A percentile compares a stretch with the other conserved stretches of the same genome.
phyloP scores from a whole-genome alignment of 2,329 filamentous ascomycete species.

The Cercospora sesami region DNA sequence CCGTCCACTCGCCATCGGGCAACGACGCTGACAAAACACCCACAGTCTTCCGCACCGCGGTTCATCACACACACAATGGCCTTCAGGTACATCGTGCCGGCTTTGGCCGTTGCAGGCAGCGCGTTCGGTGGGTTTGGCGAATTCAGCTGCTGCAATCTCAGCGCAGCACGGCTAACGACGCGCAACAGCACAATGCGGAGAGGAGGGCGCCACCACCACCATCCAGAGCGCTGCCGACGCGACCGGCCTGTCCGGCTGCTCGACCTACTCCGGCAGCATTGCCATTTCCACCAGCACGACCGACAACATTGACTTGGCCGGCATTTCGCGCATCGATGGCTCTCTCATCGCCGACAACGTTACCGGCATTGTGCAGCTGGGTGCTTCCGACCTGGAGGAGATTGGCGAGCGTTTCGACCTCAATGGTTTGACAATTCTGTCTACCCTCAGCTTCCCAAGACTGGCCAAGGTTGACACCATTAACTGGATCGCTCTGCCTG shows the following conservation, averaged over 20 bases:
- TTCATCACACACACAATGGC: conserved; percentile 46
- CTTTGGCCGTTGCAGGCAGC: conserved; percentile 55
- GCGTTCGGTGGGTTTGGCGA: conserved; percentile 50
- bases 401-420: conserved; percentile 73
- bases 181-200: conserved; percentile 39
- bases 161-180: conserved; percentile 24
- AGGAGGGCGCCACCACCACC: conserved; percentile 51
- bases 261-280: conserved; percentile 68
- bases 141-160: background rate
- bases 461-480: conserved; percentile 68
- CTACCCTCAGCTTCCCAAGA: conserved; percentile 63
- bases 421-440: conserved; percentile 66
- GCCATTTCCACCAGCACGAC: conserved; percentile 60
- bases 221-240: conserved; percentile 64
- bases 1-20: conserved; percentile 1
- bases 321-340: conserved; percentile 61
- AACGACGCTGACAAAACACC: conserved; percentile 22
- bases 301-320: conserved; percentile 62
- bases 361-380: conserved; percentile 64
- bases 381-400: conserved; percentile 59
- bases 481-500: conserved; percentile 69
- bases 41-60: conserved; percentile 27
- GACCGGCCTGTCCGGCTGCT: conserved; percentile 61
- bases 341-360: conserved; percentile 54
- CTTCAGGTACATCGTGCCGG: conserved; percentile 58